A percentile compares a stretch with the other conserved stretches of the same genome.
These are phyloP conservation scores for Borealophlyctis nickersoniae DNA, from an alignment of 192 early-diverging fungal genomes.

Conservation along the genomic window DNA sequence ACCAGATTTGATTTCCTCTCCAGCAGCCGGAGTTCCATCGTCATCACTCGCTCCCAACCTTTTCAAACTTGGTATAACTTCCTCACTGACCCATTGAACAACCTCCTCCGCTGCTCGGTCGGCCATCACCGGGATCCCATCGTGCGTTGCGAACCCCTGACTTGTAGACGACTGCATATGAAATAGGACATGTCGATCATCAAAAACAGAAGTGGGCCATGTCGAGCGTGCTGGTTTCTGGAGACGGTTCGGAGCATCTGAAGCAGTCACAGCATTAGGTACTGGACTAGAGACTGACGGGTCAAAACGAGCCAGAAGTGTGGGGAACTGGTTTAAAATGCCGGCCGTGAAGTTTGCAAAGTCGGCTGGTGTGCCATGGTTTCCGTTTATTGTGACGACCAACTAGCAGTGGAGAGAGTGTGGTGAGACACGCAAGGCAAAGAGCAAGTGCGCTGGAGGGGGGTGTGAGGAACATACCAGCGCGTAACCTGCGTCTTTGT, in stretches of 20 bases:
- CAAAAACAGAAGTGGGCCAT: neutral
- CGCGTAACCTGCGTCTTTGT: too few relatives aligned
- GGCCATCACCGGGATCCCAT: conserved; percentile 14
- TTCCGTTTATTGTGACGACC: conserved; percentile 14
- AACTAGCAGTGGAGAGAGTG: conserved; percentile 2
- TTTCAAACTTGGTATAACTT: neutral
- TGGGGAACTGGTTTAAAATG: neutral
- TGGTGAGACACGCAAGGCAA: too few relatives aligned
- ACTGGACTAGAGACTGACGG: neutral
- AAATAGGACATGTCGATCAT: conserved; percentile 3
- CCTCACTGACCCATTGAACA: conserved; percentile 2
- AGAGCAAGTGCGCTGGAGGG: too few relatives aligned
- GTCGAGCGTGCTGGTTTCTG: neutral
- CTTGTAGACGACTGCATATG: conserved; percentile 10
- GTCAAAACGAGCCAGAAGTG: neutral
- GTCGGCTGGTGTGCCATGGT: conserved; percentile 7
- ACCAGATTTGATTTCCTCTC: neutral
- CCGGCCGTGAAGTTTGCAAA: conserved; percentile 3
- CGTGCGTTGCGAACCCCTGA: conserved; percentile 3
- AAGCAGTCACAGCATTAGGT: neutral
- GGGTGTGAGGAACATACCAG: too few relatives aligned
- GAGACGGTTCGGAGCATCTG: neutral
- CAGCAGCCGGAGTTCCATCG: neutral
- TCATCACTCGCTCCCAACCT: neutral
- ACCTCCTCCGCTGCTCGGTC: conserved; percentile 4